Conservation (phyloP, 2,329 filamentous ascomycete genomes). For the Taxawa tesnikishii region DNA sequence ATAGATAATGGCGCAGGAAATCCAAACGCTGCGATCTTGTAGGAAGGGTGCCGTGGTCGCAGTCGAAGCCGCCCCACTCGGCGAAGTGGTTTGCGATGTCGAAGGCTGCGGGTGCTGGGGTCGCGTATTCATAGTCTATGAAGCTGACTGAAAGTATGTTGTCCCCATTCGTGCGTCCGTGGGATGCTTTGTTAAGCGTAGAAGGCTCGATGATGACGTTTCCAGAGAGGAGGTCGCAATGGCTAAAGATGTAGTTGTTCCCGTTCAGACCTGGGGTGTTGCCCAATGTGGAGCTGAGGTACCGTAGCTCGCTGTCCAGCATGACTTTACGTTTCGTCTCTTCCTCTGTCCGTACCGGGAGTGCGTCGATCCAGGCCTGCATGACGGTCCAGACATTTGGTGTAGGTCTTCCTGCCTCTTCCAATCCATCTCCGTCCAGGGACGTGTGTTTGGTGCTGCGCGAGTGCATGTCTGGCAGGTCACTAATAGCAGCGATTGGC, state of each 20-base stretch:
- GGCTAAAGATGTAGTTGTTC: constrained; percentile 77
- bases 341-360: constrained; percentile 60
- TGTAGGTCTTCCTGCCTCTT: constrained; percentile 50
- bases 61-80: constrained; percentile 96
- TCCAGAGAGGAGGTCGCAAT: constrained; percentile 90
- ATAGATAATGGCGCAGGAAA: constrained; percentile 76
- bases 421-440: constrained; percentile 21
- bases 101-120: constrained; percentile 86
- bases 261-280: constrained; percentile 64
- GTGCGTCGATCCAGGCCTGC: constrained; percentile 85
- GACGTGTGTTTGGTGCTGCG: constrained; percentile 10
- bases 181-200: constrained; percentile 13
- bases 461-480: too few species aligned
- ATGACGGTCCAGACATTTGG: constrained; percentile 91
- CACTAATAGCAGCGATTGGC: constrained; percentile 40
- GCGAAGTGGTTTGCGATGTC: constrained; percentile 97
- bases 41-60: constrained; percentile 75
- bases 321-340: constrained; percentile 54
- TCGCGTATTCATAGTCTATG: constrained; percentile 98
- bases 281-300: constrained; percentile 59
- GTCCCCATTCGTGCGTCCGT: constrained; percentile 14
- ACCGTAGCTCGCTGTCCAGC: constrained; percentile 64
- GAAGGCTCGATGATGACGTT: constrained; percentile 77
- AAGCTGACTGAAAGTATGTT: constrained; percentile 49
- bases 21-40: constrained; percentile 62